Evolutionary conservation across 257 asterid genomes (phyloP).

Genomic region (Cinchona pubescens): DNA sequence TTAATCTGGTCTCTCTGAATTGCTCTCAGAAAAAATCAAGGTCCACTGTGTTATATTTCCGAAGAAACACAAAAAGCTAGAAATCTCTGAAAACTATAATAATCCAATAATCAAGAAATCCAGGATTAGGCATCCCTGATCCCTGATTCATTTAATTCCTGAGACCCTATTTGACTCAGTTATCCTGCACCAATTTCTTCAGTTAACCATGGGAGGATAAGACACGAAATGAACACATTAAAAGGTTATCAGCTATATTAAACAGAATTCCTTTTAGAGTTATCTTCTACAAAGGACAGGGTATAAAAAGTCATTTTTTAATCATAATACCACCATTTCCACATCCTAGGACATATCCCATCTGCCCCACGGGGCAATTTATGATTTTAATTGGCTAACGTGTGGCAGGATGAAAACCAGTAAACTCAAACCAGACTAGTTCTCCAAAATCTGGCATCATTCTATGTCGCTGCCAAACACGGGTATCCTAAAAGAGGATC

Average conservation of each 20-base stretch:
- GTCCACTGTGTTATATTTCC: neutral
- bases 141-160: too few species aligned
- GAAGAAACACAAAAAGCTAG: too few species aligned
- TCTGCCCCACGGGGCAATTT: neutral
- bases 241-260: neutral
- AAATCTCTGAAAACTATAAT: too few species aligned
- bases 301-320: neutral
- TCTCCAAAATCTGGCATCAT: neutral
- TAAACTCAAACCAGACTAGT: too few species aligned
- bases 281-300: neutral
- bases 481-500: neutral
- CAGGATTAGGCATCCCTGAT: neutral
- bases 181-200: neutral
- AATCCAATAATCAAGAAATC: neutral
- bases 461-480: neutral
- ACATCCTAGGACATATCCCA: neutral
- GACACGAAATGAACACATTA: neutral
- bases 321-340: neutral
- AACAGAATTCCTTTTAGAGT: too few species aligned
- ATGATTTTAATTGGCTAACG: neutral
- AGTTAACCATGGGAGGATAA: neutral
- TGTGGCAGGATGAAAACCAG: neutral
- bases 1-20: neutral
- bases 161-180: neutral
- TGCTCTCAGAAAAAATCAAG: neutral